phyloP scores from a whole-genome alignment of 345 rosid genomes.

The Dimocarpus longan region DNA sequence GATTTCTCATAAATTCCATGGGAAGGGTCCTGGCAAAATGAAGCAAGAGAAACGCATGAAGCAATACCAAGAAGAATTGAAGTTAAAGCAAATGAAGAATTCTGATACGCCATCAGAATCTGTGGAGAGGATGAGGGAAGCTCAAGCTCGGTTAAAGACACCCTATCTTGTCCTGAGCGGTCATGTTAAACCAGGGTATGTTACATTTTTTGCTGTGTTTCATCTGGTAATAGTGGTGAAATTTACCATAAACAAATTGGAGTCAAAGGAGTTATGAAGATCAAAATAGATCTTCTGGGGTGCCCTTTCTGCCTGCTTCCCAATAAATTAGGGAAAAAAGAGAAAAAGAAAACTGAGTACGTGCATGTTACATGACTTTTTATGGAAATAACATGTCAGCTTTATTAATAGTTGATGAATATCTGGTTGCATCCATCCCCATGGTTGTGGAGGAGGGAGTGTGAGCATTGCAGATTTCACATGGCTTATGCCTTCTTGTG shows the following conservation, averaged over 20 bases:
- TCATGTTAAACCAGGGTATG: slow-evolving; percentile 94
- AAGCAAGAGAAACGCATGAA: slow-evolving; percentile 96
- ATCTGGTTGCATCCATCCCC: no score
- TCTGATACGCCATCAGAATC: slow-evolving; percentile 93
- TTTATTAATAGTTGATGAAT: neutral
- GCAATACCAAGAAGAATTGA: slow-evolving; percentile 89
- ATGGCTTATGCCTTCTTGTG: neutral
- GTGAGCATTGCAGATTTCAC: neutral
- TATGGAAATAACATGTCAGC: neutral
- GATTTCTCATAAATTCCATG: slow-evolving; percentile 93
- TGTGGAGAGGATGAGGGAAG: slow-evolving; percentile 94
- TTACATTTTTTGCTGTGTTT: slow-evolving; percentile 23
- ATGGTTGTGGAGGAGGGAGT: no score
- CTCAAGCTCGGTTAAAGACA: slow-evolving; percentile 81
- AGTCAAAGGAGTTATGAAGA: neutral
- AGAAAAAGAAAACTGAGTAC: neutral
- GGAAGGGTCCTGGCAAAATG: slow-evolving; percentile 98
- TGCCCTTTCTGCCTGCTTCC: neutral
- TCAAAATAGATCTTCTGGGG: neutral
- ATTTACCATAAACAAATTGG: neutral
- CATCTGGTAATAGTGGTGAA: slow-evolving; percentile 13
- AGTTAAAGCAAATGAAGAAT: slow-evolving; percentile 97
- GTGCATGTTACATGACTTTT: neutral
- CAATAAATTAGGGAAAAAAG: neutral
- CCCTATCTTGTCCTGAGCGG: slow-evolving; percentile 98